Evolutionary conservation across 2,329 filamentous ascomycete species (phyloP), one percentile per base, ranked within the genome.

Genomic region (Diaporthe nobilis): DNA sequence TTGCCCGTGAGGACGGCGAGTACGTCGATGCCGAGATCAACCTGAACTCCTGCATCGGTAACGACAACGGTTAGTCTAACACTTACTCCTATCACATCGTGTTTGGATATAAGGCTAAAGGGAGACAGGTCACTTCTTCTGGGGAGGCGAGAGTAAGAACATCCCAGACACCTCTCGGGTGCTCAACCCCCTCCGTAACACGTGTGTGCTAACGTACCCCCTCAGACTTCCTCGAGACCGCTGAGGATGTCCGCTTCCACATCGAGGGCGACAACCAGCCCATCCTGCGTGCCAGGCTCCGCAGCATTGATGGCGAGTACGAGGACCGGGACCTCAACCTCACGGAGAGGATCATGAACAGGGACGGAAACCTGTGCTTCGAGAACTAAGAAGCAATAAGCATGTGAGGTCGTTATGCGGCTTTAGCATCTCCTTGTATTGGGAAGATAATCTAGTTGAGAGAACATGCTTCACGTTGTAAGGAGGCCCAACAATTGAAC

Each of bases 341-440:
- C 8, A 81, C 86, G 3, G 89, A 91, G 86, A 84, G 88, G 75
- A 85, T 92, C 72, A 81, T 82, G 75, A 92, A 92, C 82, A 78
- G 87, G 28, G 80, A 89, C 78, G 90, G 90, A n/a, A 39, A 75
- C 1, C 84, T 90, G 75, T 71, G 77, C 73, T 87, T 84, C 65
- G 65, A 73, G 71, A 34, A 37, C n/a, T 72, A 61, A 49, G 28
- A 34, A 20, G 57, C 5, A 53, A 12, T 67, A 4, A 42, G 47
- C 58, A 47, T 25, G 20, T 47, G 4, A 28, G 37, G 42, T 67
- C 42, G 17, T 31, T 20, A 22, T 37, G 20, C 15, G 49, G 22
- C 65, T 55, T 28, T 34, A 57, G 6, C 47, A 15, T 20, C 34
- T 25, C 37, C 42, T 42, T 42, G 25, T 17, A 31, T 28, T 25